These are phyloP conservation scores for Colletotrichum melonis DNA, from an alignment of 2,329 filamentous ascomycete genomes.

Conservation along the genomic window DNA sequence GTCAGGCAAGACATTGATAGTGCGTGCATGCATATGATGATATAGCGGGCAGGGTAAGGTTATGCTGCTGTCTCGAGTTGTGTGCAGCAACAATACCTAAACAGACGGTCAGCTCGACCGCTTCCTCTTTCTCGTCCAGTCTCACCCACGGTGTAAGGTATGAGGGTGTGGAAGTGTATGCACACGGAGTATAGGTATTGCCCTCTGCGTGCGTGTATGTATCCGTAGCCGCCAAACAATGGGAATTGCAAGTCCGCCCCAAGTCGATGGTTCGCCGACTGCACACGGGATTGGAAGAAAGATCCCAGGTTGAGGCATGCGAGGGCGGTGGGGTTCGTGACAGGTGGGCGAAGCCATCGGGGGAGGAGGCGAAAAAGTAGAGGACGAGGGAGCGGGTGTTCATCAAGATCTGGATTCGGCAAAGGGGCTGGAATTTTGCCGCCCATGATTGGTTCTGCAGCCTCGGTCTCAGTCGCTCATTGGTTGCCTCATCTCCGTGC, in stretches of 20 bases:
- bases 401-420: constrained; percentile 28
- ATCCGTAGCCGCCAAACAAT: background rate
- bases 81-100: background rate
- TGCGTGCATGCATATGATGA: background rate
- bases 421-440: constrained; percentile 27
- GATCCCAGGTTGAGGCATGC: constrained; percentile 12
- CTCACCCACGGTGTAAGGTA: background rate
- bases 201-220: background rate
- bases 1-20: constrained; percentile 1
- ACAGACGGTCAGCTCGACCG: constrained; percentile 17
- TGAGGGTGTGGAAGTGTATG: background rate
- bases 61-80: background rate
- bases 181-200: background rate
- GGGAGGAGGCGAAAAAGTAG: constrained; percentile 12
- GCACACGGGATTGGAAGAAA: constrained; percentile 10
- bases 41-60: background rate
- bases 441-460: constrained; percentile 24
- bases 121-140: background rate
- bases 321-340: background rate
- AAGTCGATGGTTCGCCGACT: constrained; percentile 15
- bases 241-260: constrained; percentile 21
- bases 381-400: constrained; percentile 5
- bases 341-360: background rate
- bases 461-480: background rate
- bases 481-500: constrained; percentile 35